Conservation (phyloP, 2,329 filamentous ascomycete genomes). For the Bipolaris bicolor region DNA sequence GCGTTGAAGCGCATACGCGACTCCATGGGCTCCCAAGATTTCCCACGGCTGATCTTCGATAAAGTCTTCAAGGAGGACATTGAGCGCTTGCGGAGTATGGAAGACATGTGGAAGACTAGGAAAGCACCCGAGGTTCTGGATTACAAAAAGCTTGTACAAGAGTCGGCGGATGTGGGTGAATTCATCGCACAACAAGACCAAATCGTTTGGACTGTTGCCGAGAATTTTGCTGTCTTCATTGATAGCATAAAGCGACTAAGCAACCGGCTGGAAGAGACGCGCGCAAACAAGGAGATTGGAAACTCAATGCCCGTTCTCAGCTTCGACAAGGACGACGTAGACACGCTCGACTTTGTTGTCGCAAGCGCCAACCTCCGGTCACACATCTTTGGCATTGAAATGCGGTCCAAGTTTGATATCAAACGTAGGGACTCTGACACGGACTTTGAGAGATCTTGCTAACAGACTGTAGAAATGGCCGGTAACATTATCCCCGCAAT, state of each 20-base stretch:
- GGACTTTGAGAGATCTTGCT: not conserved
- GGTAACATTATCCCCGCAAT: conserved; percentile 99
- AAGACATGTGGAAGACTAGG: conserved; percentile 94
- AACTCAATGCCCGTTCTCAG: conserved; percentile 67
- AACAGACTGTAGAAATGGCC: conserved; percentile 74
- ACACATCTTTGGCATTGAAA: conserved; percentile 84
- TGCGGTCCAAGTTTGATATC: conserved; percentile 91
- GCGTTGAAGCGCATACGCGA: conserved; percentile 83
- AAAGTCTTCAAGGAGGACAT: conserved; percentile 93
- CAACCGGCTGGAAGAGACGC: conserved; percentile 71
- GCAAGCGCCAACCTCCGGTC: conserved; percentile 90
- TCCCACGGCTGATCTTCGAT: conserved; percentile 81
- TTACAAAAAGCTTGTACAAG: conserved; percentile 66
- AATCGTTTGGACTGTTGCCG: conserved; percentile 76
- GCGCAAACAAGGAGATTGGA: conserved; percentile 59
- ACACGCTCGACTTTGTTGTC: conserved; percentile 93
- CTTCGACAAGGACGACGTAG: conserved; percentile 96
- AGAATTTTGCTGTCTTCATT: conserved; percentile 85
- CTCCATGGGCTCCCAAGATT: conserved; percentile 78
- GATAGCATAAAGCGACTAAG: conserved; percentile 82
- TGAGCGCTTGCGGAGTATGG: conserved; percentile 79
- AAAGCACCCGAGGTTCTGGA: conserved; percentile 74
- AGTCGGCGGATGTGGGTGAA: conserved; percentile 58
- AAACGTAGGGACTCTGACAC: conserved; percentile 64
- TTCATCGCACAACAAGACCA: conserved; percentile 72